Percentiles rank a stretch among this genome's conserved stretches.
Conservation (phyloP, 2,329 filamentous ascomycete genomes). For the Emergomyces orientalis region DNA sequence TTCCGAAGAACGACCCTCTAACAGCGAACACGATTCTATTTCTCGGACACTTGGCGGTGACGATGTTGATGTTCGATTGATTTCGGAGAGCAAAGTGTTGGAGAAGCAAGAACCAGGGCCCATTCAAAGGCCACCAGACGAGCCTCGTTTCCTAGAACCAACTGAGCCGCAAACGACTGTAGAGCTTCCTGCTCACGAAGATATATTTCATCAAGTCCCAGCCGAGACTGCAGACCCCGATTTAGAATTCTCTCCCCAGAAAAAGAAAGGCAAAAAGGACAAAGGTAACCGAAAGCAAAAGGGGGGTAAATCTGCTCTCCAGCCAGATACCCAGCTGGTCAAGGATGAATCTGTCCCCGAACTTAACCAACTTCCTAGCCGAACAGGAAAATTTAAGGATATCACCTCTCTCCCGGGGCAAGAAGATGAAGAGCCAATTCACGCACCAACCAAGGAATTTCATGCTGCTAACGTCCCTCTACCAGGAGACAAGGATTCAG, state of each 20-base stretch:
- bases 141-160: background rate
- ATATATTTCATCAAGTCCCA: background rate
- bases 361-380: conserved; percentile 16
- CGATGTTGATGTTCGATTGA: background rate
- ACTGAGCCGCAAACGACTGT: background rate
- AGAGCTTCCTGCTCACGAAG: background rate
- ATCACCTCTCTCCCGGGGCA: background rate
- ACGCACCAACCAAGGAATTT: background rate
- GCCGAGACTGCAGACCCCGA: background rate
- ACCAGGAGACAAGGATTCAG: background rate
- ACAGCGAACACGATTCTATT: background rate
- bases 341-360: conserved; percentile 3
- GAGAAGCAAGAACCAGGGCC: background rate
- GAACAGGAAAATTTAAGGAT: conserved; percentile 9
- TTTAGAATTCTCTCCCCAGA: background rate
- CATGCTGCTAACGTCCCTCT: background rate
- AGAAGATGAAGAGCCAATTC: background rate
- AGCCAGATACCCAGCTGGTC: background rate
- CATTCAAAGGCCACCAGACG: background rate
- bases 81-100: background rate
- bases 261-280: conserved; percentile 7
- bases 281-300: conserved; percentile 7
- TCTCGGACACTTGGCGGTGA: background rate
- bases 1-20: background rate
- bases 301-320: conserved; percentile 1